Evolutionary conservation across 257 asterid species (phyloP), one percentile per base, ranked within the genome.

Genomic region (Leptodermis oblonga): DNA sequence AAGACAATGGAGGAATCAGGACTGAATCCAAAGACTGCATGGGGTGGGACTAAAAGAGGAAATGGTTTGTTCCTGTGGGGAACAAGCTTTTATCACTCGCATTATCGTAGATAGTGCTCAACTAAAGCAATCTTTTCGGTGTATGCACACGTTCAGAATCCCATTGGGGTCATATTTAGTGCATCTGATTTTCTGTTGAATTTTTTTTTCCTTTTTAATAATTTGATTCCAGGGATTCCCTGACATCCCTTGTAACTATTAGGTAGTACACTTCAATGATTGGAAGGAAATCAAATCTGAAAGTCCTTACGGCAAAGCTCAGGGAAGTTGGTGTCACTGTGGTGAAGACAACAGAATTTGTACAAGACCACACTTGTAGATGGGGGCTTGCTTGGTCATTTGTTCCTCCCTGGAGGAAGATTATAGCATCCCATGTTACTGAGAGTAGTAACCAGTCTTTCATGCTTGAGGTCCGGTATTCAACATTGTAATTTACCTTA

Each of bases 341-440:
- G 62, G 95, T 93, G 67, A 88, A 93, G 87, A 88, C 92, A 34
- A 93, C 99, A 17, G 97, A 93, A 76, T 93, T 90, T 80, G 95
- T 90, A 36, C 99, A 93, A 76, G 99, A 97, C 68, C 90, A 87
- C 81, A 93, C 96, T 55, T 90, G 92, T 51, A 80, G 97, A 76
- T 93, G 99, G 99, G 99, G 99, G 42, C 89, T 93, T 77, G 96
- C 95, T 8, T 93, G 99, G 99, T 93, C 99, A 60, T 93, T 88
- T 75, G 69, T 90, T 58, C 88, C 91, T 20, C 74, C 82, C 70
- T 80, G 80, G 42, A 83, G 64, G 77, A 88, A 83, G 78, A 70
- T 52, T 13, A 54, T 79, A 67, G 33, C 86, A 18, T 77, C 86
- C 69, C 69, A 61, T 15, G 82, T 70, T 76, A 65, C 73, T 39